These are phyloP conservation scores for Arbutus unedo DNA, from an alignment of 148 eudicot species.

Conservation along the genomic window DNA sequence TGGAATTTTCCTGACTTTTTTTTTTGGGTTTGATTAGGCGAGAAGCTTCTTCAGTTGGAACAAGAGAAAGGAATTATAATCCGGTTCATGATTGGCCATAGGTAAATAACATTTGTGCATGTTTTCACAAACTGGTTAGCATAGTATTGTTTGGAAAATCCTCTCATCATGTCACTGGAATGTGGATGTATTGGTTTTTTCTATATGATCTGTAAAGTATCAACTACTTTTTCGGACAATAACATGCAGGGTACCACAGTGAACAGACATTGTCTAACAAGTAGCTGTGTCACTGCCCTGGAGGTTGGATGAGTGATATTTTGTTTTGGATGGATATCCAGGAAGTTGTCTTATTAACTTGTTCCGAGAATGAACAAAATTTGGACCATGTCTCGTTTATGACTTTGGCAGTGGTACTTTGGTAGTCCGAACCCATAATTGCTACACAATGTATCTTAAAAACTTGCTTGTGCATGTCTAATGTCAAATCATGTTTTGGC, in stretches of 20 bases:
- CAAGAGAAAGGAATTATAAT: conserved; percentile 85
- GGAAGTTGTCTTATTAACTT: not conserved
- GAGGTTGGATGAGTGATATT: not conserved
- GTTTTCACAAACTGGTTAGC: not conserved
- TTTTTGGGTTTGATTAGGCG: conserved; percentile 44
- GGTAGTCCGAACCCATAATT: not conserved
- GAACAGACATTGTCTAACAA: not conserved
- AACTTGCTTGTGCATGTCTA: not conserved
- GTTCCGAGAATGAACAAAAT: not conserved
- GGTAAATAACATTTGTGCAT: conserved; percentile 37
- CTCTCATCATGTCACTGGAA: not conserved
- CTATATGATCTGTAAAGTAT: not conserved
- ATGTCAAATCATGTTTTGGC: not conserved
- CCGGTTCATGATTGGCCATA: conserved; percentile 95
- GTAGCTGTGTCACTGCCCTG: not conserved
- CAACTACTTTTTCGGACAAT: not conserved
- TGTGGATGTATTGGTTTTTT: conserved; percentile 3
- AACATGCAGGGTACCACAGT: not conserved
- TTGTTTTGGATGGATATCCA: not conserved
- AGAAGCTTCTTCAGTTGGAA: conserved; percentile 69
- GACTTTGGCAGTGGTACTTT: not conserved
- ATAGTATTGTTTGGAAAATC: not conserved
- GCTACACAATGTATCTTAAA: not conserved
- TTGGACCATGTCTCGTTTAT: not conserved
- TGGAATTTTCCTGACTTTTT: conserved; percentile 1